Base-by-base conservation (phyloP, 2,329 filamentous ascomycete species). In the Ophiocordyceps australis region DNA sequence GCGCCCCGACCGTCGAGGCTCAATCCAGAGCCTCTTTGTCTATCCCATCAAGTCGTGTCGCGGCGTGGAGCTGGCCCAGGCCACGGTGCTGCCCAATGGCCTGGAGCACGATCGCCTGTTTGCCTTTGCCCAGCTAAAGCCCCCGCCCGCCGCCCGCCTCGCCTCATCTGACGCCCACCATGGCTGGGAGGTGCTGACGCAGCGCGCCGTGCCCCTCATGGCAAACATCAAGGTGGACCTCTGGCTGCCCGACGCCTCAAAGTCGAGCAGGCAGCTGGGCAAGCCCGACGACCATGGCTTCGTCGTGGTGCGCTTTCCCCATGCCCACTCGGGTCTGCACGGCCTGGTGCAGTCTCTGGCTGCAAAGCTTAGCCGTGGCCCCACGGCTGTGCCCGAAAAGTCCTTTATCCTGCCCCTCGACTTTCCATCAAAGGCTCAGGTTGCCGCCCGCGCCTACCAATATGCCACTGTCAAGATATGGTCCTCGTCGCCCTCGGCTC, bases 31-130 rank as follows among this genome's bases (percentile, higher is more conserved):
- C 28, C 56, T 92, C 26, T 74, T 73, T 52, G 64, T 83, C 31
- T 86, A 89, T 46, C 83, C 85, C 1, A 54, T 93, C 46, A 86
- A 91, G 52, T 81, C 77, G 29, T 92, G 82, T 46, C 59, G 56
- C 29, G 78, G 76, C 16, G 70, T 92, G 28, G 80, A 89, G 50
- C 49, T 93, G 24, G 52, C 65, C 26, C 54, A 61, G 32, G 67
- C 66, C 31, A 63, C 67, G 28, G 61, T 89, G 11, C 50, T 80
- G 23, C 55, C 67, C 5, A 68, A 67, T 3, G 82, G 83, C 3
- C 59, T 92, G 29, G 65, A 75, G 43, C 78, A 76, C 47, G 83
- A 94, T 49, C 69, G 82, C 5, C 66, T 86, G 37, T 92, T 83
- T 54, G 75, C 71, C 24, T 80, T 94, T 43, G 82, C 78, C 2